phyloP scores from a whole-genome alignment of 2,329 filamentous ascomycete genomes.

The Colletotrichum salicis region DNA sequence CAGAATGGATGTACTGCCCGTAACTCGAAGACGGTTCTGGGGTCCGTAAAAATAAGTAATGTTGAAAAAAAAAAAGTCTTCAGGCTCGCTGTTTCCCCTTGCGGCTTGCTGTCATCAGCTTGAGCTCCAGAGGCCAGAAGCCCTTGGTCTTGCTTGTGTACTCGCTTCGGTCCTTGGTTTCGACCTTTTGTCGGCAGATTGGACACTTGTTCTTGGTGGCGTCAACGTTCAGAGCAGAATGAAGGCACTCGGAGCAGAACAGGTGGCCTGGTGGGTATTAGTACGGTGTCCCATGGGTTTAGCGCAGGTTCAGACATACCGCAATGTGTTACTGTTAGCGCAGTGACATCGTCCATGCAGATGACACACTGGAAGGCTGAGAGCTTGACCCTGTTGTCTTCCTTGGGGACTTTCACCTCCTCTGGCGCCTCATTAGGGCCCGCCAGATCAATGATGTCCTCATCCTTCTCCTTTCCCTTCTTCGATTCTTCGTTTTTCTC shows the following conservation, averaged over 20 bases:
- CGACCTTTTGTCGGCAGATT: conserved; percentile 71
- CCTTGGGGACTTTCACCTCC: conserved; percentile 55
- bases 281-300: background rate
- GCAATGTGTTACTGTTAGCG: conserved; percentile 72
- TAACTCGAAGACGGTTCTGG: background rate
- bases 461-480: conserved; percentile 41
- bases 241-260: conserved; percentile 72
- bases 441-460: conserved; percentile 52
- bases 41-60: background rate
- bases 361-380: conserved; percentile 72
- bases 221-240: conserved; percentile 68
- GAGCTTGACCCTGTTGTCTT: conserved; percentile 63
- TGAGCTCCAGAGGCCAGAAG: conserved; percentile 69
- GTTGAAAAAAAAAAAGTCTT: background rate
- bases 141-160: conserved; percentile 61
- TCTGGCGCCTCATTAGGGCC: conserved; percentile 56
- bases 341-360: conserved; percentile 71
- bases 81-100: conserved; percentile 56
- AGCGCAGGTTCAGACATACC: conserved; percentile 57
- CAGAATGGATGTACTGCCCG: background rate
- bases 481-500: conserved; percentile 35
- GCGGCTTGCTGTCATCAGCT: conserved; percentile 67
- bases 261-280: conserved; percentile 63
- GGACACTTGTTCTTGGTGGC: conserved; percentile 68
- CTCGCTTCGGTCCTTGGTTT: conserved; percentile 53